These are phyloP conservation scores for Fusarium sp. DNA, from an alignment of 2,329 filamentous ascomycete genomes.

Conservation along the genomic window DNA sequence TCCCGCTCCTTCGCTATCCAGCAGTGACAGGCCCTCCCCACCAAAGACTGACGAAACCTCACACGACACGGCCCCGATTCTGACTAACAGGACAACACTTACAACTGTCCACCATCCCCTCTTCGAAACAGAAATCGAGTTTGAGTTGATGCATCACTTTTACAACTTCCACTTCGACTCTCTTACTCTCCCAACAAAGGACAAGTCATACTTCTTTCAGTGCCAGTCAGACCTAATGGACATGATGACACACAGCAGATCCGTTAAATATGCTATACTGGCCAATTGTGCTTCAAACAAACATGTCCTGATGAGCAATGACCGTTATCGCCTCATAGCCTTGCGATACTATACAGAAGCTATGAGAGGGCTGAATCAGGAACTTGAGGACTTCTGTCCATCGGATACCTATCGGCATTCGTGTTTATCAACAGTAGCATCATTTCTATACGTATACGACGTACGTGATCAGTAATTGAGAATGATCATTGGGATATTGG, in stretches of 20 bases:
- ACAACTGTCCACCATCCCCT: not conserved
- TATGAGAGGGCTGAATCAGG: not conserved
- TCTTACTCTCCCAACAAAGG: not conserved
- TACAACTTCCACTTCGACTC: not conserved
- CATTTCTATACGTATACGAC: not conserved
- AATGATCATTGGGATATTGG: not conserved
- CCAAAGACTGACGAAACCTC: not conserved
- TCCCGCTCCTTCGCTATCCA: not conserved
- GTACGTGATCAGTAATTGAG: not conserved
- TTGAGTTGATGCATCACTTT: not conserved
- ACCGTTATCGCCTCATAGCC: not conserved
- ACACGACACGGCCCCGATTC: not conserved
- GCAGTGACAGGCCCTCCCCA: accelerated
- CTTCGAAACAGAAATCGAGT: not conserved
- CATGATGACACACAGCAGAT: not conserved
- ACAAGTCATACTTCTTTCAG: not conserved
- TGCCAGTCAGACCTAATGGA: not conserved
- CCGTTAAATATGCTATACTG: not conserved
- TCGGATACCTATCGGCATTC: not conserved
- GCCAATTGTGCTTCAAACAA: not conserved
- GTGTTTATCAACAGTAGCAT: not conserved
- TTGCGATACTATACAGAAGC: not conserved
- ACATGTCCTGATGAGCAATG: not conserved
- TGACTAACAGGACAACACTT: not conserved
- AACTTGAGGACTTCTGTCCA: not conserved